These are phyloP conservation scores for Odonthalia washingtoniensis DNA, from an alignment of 31 red algal genomes.

Conservation along the genomic window DNA sequence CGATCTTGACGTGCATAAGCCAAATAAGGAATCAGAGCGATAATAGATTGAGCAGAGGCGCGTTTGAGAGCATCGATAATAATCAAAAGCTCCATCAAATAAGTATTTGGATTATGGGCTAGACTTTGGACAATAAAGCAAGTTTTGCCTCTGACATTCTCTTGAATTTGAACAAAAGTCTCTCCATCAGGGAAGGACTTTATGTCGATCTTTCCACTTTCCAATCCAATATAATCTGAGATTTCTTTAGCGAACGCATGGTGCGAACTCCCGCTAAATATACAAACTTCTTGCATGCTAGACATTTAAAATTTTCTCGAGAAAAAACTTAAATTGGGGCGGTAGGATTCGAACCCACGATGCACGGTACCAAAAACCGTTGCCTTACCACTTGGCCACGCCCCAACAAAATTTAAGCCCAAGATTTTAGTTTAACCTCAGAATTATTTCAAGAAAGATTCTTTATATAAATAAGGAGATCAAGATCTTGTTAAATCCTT, in stretches of 20 bases:
- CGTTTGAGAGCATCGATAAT: slow-evolving; percentile 78
- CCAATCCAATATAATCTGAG: slow-evolving; percentile 8
- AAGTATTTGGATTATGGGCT: slow-evolving; percentile 64
- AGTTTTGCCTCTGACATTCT: slow-evolving; percentile 81
- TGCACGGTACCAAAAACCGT: slow-evolving; percentile 20
- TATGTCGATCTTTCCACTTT: slow-evolving; percentile 8
- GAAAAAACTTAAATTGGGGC: slow-evolving; percentile 13
- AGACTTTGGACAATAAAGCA: slow-evolving; percentile 77
- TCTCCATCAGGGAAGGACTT: slow-evolving; percentile 79
- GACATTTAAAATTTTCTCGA: background rate
- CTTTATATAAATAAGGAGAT: no score
- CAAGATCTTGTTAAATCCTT: no score
- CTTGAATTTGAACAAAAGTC: slow-evolving; percentile 69
- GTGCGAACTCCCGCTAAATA: slow-evolving; percentile 24
- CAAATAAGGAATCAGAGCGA: slow-evolving; percentile 80
- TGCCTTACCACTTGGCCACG: slow-evolving; percentile 30
- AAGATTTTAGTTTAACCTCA: no score
- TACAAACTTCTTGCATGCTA: background rate
- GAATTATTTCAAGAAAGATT: no score
- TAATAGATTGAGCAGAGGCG: slow-evolving; percentile 75
- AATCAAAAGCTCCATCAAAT: slow-evolving; percentile 84
- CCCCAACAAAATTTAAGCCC: slow-evolving; percentile 20
- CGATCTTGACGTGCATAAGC: slow-evolving; percentile 84
- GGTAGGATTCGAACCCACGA: slow-evolving; percentile 22
- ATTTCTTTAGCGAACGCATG: slow-evolving; percentile 12